A percentile compares a stretch with the other conserved stretches of the same genome.
phyloP scores from a whole-genome alignment of 257 asterid species.

The Rehmannia glutinosa region DNA sequence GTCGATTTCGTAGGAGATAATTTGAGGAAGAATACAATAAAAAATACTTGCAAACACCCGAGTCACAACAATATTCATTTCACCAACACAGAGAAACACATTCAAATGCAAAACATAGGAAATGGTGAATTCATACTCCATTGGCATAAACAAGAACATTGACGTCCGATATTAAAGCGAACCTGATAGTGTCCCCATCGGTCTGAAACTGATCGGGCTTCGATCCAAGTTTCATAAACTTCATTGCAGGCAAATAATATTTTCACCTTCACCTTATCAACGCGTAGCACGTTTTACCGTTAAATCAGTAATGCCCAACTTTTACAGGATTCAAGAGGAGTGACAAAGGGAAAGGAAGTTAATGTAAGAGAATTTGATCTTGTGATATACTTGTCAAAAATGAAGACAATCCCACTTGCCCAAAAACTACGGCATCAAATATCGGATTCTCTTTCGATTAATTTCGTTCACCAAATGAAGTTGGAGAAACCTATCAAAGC shows the following conservation, averaged over 20 bases:
- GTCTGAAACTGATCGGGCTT: slow-evolving; percentile 86
- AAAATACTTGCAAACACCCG: no score
- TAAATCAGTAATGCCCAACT: no score
- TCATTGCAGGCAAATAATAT: slow-evolving; percentile 35
- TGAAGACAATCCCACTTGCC: slow-evolving; percentile 26
- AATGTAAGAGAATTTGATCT: no score
- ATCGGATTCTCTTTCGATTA: neutral
- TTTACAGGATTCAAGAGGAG: no score
- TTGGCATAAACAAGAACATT: no score
- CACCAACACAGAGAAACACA: neutral
- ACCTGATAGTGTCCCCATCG: slow-evolving; percentile 81
- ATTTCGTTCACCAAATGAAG: slow-evolving; percentile 34
- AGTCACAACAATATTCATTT: no score
- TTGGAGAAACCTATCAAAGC: slow-evolving; percentile 42
- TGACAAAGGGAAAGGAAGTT: no score
- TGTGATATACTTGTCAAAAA: slow-evolving; percentile 4
- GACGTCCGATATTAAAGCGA: no score
- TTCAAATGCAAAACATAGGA: no score
- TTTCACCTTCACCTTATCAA: neutral
- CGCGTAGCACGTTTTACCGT: neutral
- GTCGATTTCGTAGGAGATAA: no score
- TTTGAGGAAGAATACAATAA: no score
- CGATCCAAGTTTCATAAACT: slow-evolving; percentile 96
- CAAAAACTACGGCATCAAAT: neutral
- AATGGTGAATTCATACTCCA: no score